These are phyloP conservation scores for Limnomonas spitsbergensis DNA, from an alignment of 139 green algal genomes.

Conservation along the genomic window DNA sequence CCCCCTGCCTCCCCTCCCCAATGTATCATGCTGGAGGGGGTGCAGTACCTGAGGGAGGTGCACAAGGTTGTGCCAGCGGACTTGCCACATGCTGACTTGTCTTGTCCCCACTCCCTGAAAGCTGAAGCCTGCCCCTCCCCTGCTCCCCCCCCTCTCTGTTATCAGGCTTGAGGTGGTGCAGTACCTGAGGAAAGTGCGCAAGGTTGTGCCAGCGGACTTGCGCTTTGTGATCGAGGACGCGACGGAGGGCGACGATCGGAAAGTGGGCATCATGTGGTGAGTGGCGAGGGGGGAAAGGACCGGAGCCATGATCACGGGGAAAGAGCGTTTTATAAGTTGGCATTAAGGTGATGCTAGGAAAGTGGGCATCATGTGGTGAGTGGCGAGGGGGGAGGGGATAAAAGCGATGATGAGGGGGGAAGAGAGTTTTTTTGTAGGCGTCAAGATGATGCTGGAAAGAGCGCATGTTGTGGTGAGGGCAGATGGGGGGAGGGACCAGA, in stretches of 20 bases:
- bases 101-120: too few species aligned
- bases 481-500: too few species aligned
- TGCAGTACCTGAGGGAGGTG: too few species aligned
- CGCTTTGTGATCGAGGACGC: constrained; percentile 77
- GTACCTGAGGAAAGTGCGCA: constrained; percentile 60
- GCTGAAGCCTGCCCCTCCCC: too few species aligned
- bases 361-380: constrained; percentile 71
- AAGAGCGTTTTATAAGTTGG: background rate
- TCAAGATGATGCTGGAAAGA: constrained; percentile 41
- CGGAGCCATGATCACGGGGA: background rate
- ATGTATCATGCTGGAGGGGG: too few species aligned
- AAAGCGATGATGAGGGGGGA: background rate
- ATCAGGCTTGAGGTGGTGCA: constrained; percentile 40
- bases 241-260: constrained; percentile 40
- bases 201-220: constrained; percentile 59
- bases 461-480: constrained; percentile 70
- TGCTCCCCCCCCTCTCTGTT: too few species aligned
- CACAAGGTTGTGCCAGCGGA: too few species aligned
- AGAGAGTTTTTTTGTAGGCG: background rate
- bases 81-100: too few species aligned
- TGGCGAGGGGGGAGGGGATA: too few species aligned
- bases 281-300: too few species aligned
- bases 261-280: constrained; percentile 69
- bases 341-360: constrained; percentile 32
- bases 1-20: too few species aligned